A percentile compares a stretch with the other conserved stretches of the same genome.
Evolutionary conservation across 2,329 filamentous ascomycete species (phyloP).

Genomic region (Colletotrichum nymphaeae): DNA sequence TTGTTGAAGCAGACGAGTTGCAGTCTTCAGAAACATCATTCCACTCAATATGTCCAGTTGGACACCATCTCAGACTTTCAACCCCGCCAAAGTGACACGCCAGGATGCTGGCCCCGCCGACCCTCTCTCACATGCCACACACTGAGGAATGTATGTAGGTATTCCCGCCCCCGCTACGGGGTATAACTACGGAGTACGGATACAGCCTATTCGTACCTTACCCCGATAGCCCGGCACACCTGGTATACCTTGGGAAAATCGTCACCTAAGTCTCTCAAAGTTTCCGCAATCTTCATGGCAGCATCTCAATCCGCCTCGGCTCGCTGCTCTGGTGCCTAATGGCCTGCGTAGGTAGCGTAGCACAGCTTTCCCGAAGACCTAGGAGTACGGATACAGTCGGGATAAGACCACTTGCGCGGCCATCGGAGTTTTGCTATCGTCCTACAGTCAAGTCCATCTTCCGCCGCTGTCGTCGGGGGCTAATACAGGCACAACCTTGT

Average conservation of each 20-base stretch:
- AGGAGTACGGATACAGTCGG: not conserved
- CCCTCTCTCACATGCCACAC: not conserved
- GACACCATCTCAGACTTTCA: conserved; percentile 9
- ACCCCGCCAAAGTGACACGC: not conserved
- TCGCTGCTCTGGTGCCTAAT: too few relatives aligned
- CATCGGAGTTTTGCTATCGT: not conserved
- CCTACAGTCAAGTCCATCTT: not conserved
- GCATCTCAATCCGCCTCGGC: not conserved
- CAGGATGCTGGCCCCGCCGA: not conserved
- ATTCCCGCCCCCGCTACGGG: not conserved
- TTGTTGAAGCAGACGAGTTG: not conserved
- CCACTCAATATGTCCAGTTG: too few relatives aligned
- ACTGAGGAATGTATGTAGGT: not conserved
- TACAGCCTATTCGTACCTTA: not conserved
- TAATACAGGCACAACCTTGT: not conserved
- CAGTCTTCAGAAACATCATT: not conserved
- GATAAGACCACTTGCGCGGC: not conserved
- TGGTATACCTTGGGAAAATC: not conserved
- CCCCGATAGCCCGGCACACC: not conserved
- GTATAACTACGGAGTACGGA: too few relatives aligned
- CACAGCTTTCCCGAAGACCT: not conserved
- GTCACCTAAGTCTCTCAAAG: not conserved
- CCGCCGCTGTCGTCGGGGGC: not conserved
- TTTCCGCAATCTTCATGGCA: not conserved
- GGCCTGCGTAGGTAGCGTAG: not conserved